Base-by-base conservation (phyloP, 2,329 filamentous ascomycete species). In the Xylariaceae sp. region DNA sequence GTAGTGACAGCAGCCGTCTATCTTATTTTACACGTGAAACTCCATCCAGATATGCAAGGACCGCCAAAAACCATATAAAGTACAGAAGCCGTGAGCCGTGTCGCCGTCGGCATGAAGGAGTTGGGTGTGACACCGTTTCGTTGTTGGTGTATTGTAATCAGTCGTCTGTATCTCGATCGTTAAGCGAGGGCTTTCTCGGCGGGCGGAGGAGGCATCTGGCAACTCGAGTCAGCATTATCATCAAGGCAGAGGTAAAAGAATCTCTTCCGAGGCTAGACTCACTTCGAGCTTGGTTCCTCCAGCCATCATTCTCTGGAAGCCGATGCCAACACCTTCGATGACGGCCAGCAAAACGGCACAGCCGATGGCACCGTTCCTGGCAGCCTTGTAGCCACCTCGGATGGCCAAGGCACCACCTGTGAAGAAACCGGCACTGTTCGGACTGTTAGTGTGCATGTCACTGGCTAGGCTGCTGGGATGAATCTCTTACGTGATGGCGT, bases 301-400 rank as follows among this genome's bases (percentile, higher is more conserved):
- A 34, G 92, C 89, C 82, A 96, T 89, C 87, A 96, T 91, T 72
- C 92, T 87, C 72, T 91, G 88, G 76, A 97, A 93, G 9, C 89
- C 92, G 68, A 99, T 97, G 64, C 93, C 93, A 50, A 97, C 94
- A 65, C 94, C 93, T 74, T 99, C 93, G 59, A 99, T 97, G 60
- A 99, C 93, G 46, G 90, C 94, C 42, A 99, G 79, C 66, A 99
- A 82, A 60, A 96, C 89, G 22, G 90, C 94, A 71, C 94, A 97
- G 62, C 93, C 94, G 66, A 99, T 97, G 57, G 94, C 94, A 55
- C 90, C 92, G 74, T 97, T 97, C 65, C 94, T 82, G 58, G 94
- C 91, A 18, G 93, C 90, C 77, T 90, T 92, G 72, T 88, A 87
- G 53, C 94, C 94, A 65, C 94, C 94, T 75, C 94, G 84, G 57